Evolutionary conservation across 1,284 basidiomycete genomes (phyloP), one percentile per base, ranked within the genome.

Genomic region (Austroboletus olivaceoglutinosus): DNA sequence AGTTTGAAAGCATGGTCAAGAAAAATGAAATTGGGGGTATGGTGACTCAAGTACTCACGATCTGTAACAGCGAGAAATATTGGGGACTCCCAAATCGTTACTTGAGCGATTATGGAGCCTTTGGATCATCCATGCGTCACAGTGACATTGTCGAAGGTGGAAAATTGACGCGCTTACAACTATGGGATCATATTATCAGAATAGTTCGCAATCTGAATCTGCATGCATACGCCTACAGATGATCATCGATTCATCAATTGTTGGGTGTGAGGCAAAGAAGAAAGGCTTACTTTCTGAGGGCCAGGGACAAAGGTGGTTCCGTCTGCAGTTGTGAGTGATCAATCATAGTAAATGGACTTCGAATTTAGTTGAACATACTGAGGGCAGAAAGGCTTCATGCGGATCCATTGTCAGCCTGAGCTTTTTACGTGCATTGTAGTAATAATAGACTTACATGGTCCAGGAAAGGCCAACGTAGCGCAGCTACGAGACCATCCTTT

Each of bases 201-300:
- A 36, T n/a, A 4, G 34, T 18, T 36, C n/a, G 18, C 2, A 36
- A 36, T 11, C n/a, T n/a, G 11, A 19, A 6, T 36, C 6, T n/a
- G n/a, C n/a, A n/a, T n/a, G n/a, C 22, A 36, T 41, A 54, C 53
- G 50, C n/a, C 55, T 42, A 21, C n/a, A 10, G 5, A 19, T n/a
- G 16, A 36, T 18, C 12, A 33, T 36, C 18, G 18, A 19, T 18
- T n/a, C n/a, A n/a, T n/a, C n/a, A n/a, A n/a, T n/a, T n/a, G 16
- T 36, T 4, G 3, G 18, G 6, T 18, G 34, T 11, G 18, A 36
- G 11, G 16, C n/a, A n/a, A 43, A 18, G 2, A 10, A 18, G 18
- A n/a, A 18, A 19, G n/a, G 12, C 47, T 25, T 4, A 57, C 56
- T 25, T 12, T 22, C 0, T 30, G 18, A 23, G 43, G 16, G 19